A percentile compares a stretch with the other conserved stretches of the same genome.
phyloP scores from a whole-genome alignment of 1,284 basidiomycete genomes.

The Moesziomyces antarcticus region DNA sequence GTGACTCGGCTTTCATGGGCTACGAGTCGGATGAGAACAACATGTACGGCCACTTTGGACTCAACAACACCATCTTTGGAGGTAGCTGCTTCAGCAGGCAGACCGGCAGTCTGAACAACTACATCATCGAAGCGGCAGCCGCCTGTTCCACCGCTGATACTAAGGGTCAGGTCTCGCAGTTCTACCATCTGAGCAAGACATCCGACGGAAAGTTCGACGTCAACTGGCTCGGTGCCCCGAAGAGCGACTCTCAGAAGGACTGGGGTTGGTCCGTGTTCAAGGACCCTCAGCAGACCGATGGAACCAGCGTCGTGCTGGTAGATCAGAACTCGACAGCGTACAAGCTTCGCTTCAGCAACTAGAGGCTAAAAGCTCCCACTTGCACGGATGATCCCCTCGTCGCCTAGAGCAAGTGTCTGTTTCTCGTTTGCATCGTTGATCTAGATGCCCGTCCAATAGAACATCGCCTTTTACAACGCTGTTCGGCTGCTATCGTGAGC shows the following conservation, averaged over 20 bases:
- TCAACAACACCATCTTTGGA: background rate
- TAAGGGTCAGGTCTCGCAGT: background rate
- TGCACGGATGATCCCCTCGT: too few relatives aligned
- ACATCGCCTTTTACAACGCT: too few relatives aligned
- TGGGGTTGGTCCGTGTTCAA: conserved; percentile 1
- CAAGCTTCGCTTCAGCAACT: conserved; percentile 14
- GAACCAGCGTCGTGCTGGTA: background rate
- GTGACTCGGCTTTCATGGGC: conserved; percentile 17
- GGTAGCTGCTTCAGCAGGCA: background rate
- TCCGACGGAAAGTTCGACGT: conserved; percentile 7
- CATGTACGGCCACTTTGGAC: conserved; percentile 13
- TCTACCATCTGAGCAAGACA: conserved; percentile 8
- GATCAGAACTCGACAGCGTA: conserved; percentile 2
- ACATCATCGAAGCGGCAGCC: background rate
- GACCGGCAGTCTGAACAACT: conserved; percentile 4
- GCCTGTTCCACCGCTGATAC: background rate
- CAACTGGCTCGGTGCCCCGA: conserved; percentile 5
- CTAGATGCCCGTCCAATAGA: too few relatives aligned
- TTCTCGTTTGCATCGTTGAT: too few relatives aligned
- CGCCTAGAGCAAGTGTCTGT: too few relatives aligned
- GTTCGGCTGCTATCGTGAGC: too few relatives aligned
- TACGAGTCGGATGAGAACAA: conserved; percentile 6
- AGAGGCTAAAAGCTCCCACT: background rate
- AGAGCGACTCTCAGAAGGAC: background rate
- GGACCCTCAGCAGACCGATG: background rate